Evolutionary conservation across 2,329 filamentous ascomycete genomes (phyloP).

Genomic region (Pyrenochaeta sp.): DNA sequence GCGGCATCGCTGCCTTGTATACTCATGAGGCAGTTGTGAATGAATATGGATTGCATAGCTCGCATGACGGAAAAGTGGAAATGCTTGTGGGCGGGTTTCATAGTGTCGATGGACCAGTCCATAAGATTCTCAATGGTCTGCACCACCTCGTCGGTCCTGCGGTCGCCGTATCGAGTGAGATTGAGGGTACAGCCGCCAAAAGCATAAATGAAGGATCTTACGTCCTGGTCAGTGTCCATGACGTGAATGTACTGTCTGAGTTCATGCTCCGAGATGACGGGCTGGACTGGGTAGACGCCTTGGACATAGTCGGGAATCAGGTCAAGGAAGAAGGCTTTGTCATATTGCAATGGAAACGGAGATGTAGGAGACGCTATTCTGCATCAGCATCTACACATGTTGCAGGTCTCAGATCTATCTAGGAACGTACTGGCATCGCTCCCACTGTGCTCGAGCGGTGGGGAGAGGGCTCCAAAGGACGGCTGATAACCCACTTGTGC

Average conservation of each 20-base stretch:
- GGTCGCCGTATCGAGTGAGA: constrained; percentile 47
- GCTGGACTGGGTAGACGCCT: constrained; percentile 57
- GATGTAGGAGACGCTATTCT: constrained; percentile 24
- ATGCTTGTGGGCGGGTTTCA: constrained; percentile 49
- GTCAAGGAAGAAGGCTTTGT: constrained; percentile 49
- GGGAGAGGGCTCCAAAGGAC: constrained; percentile 18
- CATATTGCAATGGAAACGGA: constrained; percentile 24
- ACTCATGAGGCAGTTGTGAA: constrained; percentile 61
- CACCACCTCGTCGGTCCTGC: constrained; percentile 40
- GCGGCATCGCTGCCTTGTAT: constrained; percentile 58
- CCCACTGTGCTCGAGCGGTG: constrained; percentile 20
- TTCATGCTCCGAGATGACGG: constrained; percentile 54
- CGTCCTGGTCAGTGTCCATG: constrained; percentile 51
- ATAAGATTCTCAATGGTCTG: constrained; percentile 43
- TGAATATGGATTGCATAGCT: constrained; percentile 61
- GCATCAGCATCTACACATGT: constrained; percentile 11
- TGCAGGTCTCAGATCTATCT: neutral
- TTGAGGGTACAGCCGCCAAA: constrained; percentile 57
- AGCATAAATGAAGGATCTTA: constrained; percentile 53
- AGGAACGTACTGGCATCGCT: constrained; percentile 28
- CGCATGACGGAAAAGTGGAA: constrained; percentile 54
- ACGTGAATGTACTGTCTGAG: constrained; percentile 42
- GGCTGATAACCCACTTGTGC: constrained; percentile 14
- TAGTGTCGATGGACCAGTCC: constrained; percentile 46
- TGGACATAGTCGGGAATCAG: constrained; percentile 55